These are phyloP conservation scores for Gypsophila paniculata DNA, from an alignment of 179 eudicot genomes.

Conservation along the genomic window DNA sequence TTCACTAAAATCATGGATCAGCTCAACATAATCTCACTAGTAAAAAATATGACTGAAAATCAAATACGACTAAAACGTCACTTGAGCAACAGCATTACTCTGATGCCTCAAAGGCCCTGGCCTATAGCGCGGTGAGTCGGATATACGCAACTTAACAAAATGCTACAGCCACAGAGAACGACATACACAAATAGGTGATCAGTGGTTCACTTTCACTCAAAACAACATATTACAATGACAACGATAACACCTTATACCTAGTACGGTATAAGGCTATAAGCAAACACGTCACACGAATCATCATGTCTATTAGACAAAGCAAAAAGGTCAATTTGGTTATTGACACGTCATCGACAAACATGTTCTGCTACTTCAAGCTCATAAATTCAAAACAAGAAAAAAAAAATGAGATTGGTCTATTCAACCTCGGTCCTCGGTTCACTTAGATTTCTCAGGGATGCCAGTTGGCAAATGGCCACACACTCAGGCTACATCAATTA, in stretches of 20 bases:
- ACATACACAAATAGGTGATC: not conserved
- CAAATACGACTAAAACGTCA: not conserved
- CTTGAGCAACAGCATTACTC: not conserved
- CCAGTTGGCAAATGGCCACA: not conserved
- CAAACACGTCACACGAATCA: not conserved
- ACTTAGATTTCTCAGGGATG: not conserved
- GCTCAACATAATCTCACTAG: not conserved
- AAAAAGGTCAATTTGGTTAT: not conserved
- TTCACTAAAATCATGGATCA: not conserved
- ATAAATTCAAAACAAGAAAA: not conserved
- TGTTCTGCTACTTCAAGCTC: not conserved
- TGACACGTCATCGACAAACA: not conserved
- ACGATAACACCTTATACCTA: not conserved
- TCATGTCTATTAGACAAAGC: not conserved
- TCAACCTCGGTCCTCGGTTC: conserved; percentile 1
- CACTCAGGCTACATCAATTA: not conserved
- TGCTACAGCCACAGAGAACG: not conserved
- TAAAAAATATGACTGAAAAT: conserved; percentile 8
- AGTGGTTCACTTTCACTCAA: conserved; percentile 1
- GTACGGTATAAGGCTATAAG: not conserved
- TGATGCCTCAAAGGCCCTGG: not conserved
- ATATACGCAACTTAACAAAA: not conserved
- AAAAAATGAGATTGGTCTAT: not conserved
- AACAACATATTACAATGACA: not conserved
- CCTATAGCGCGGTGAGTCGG: not conserved